Base-by-base conservation (phyloP, 179 eudicot genomes). In the Beta corolliflora region DNA sequence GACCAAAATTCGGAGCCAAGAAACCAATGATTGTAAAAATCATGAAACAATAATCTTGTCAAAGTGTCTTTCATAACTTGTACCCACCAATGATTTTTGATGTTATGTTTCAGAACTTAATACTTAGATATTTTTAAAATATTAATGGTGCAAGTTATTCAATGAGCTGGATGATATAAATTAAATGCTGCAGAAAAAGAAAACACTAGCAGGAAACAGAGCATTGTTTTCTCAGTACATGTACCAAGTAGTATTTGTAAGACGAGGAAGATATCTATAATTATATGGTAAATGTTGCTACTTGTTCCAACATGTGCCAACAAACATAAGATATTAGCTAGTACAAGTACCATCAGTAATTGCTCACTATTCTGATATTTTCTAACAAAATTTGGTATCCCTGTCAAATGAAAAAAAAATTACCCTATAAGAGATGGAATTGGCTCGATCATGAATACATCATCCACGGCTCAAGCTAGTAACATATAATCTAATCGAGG, bases 381-480 rank as follows among this genome's bases (percentile, higher is more conserved):
- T 75, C 83, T 75, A 69, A 75, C 84, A 81, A 81, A 84, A 81
- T 81, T 81, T 84, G 71, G 77, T 76, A 55, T 66, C 29, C 19
- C 46, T 48, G 48, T 67, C 73, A 52, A 64, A 80, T 44, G 25
- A 60, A 64, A 61, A 2, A 72, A 65, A 9, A 19, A 71, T 41
- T 46, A 67, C 56, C 55, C 29, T 48, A 41, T 13, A 72, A 4
- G 55, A 44, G 76, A 76, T 48, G 70, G 29, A 48, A 73, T 54
- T 78, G 75, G 61, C 83, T 84, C 25, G 25, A 25, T 25, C 70
- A n/a, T 77, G 72, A 31, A 59, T 58, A 48, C 9, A 6, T 7
- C 53, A 48, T 48, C 83, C 60, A 31, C 52, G 70, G 71, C 31
- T 72, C 79, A 77, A 59, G 59, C 67, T 66, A 48, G 53, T 48